Evolutionary conservation across 345 rosid genomes (phyloP), one percentile per base, ranked within the genome.

Genomic region (Mercurialis annua): DNA sequence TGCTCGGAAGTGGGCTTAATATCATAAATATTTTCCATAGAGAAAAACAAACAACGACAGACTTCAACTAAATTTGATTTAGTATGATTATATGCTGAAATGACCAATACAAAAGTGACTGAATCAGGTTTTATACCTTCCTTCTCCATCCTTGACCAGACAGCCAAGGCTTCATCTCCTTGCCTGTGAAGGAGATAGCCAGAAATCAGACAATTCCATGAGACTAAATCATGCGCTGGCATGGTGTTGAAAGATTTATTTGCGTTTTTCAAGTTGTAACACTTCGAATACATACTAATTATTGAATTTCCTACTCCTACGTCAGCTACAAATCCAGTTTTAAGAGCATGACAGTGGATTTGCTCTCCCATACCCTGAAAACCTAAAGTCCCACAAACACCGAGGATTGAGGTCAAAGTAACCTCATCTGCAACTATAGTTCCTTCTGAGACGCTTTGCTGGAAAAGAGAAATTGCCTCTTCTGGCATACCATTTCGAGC

Each of bases 201-300:
- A 4, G 88, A 74, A 62, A 93, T 73, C 77, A 93, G 81, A 71
- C 88, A 76, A 78, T 90, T 90, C 96, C 96, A 90, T 8, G 94
- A 88, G 59, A 89, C 83, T 68, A 81, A 51, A 64, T 90, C 84
- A 34, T 71, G 87, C 31, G 62, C 64, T 27, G 65, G 77, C 88
- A 88, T 86, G 2, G 31, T 16, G 66, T 82, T 62, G 64, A 90
- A 90, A 44, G 77, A 70, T 73, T 73, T 81, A 51, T 82, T 70
- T 29, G 97, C 88, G 49, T 76, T 76, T 51, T 34, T 65, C 46
- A 70, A 77, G 73, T 68, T 71, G 62, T 68, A 80, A 80, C 90
- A 87, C 82, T 87, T 85, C 2, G 88, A 80, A 69, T 88, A 88
- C 97, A 87, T 87, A 80, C 90, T 82, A 64, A 86, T 78, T 64